A percentile compares a stretch with the other conserved stretches of the same genome.
These are phyloP conservation scores for Didymella pinodella DNA, from an alignment of 2,329 filamentous ascomycete species.

Conservation along the genomic window DNA sequence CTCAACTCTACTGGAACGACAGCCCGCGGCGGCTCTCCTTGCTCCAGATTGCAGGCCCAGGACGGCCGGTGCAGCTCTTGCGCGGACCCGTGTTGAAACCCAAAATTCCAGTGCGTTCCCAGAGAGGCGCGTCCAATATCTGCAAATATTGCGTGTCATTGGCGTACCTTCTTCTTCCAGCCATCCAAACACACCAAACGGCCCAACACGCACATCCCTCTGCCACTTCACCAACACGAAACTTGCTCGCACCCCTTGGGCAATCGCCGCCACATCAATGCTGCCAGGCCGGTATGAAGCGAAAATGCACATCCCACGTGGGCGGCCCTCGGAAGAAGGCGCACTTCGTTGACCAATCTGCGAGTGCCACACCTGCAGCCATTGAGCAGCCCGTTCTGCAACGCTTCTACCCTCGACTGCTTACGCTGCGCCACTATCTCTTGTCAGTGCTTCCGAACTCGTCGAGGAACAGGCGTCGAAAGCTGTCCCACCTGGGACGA, in stretches of 20 bases:
- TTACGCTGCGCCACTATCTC: constrained; percentile 75
- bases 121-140: constrained; percentile 1
- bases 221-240: constrained; percentile 14
- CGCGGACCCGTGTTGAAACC: background rate
- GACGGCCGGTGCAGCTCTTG: background rate
- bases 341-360: constrained; percentile 41
- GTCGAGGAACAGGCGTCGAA: constrained; percentile 64
- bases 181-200: constrained; percentile 16
- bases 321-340: constrained; percentile 36
- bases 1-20: constrained; percentile 15
- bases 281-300: constrained; percentile 39
- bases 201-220: constrained; percentile 8
- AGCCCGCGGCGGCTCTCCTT: background rate
- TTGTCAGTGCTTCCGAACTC: constrained; percentile 70
- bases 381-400: constrained; percentile 70
- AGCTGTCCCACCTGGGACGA: constrained; percentile 51
- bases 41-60: background rate
- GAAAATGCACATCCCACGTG: constrained; percentile 37
- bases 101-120: background rate
- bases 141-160: constrained; percentile 1
- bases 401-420: constrained; percentile 71
- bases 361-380: constrained; percentile 39
- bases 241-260: background rate
- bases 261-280: constrained; percentile 4
- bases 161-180: constrained; percentile 14